Evolutionary conservation across 257 asterid species (phyloP), one percentile per base, ranked within the genome.

Genomic region (Phtheirospermum japonicum): DNA sequence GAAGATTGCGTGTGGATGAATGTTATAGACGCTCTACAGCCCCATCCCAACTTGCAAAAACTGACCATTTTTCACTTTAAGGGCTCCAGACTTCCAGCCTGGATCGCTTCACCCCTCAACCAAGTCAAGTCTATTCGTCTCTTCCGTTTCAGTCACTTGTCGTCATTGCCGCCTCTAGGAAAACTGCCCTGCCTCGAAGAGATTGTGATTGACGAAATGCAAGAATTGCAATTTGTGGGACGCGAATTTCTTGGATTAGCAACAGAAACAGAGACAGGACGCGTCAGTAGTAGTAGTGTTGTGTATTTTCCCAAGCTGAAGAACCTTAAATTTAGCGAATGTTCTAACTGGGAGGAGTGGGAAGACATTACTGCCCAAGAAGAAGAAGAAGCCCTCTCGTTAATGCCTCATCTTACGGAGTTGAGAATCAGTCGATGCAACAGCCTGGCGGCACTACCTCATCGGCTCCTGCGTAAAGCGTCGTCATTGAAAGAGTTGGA

Each of bases 271-370:
- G n/a, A n/a, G n/a, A n/a, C n/a, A n/a, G n/a, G n/a, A n/a, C 7
- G 20, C 51, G n/a, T 12, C 50, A 5, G 16, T 5, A 43, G 50
- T n/a, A 43, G 14, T 14, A 43, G 17, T 43, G 16, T 11, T 43
- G 50, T 1, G 6, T n/a, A n/a, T n/a, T 75, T 66, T 59, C 76
- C 80, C n/a, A 67, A 66, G 63, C 53, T 75, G 62, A 75, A 52
- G 69, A 53, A 2, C 1, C 54, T 75, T 51, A 5, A 0, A 4
- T 63, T 71, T 9, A 3, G 8, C 1, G 7, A 7, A 12, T 75
- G 80, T 63, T 3, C 2, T 2, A 46, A 32, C 14, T 75, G 74
- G 80, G 62, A 63, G 46, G 64, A 66, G 46, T 76, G 80, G 75
- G 65, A 66, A 51, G 80, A 76, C 32, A 9, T 61, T 9, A 63